Evolutionary conservation across 352 stramenopile genomes (phyloP).

Genomic region (Phytophthora fragariaefolia): DNA sequence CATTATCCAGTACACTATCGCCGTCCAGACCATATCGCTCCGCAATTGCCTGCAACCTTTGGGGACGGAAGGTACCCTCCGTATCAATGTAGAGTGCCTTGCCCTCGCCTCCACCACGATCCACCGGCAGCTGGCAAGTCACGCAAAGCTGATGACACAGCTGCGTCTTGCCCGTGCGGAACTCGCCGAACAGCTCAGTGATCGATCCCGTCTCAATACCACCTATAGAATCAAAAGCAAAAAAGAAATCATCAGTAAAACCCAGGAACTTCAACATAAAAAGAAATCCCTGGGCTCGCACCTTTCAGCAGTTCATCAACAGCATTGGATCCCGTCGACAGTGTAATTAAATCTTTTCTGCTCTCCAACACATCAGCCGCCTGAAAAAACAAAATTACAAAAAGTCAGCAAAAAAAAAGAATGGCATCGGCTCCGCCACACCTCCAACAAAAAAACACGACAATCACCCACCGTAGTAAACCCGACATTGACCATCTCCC

Average conservation of each 20-base stretch:
- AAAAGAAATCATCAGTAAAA: neutral
- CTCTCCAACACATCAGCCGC: conserved; percentile 89
- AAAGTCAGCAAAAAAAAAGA: conserved; percentile 17
- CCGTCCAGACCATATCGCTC: conserved; percentile 97
- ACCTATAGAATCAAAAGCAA: conserved; percentile 51
- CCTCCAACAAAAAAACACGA: neutral
- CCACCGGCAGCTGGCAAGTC: conserved; percentile 97
- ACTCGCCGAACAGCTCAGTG: conserved; percentile 99
- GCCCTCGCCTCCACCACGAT: conserved; percentile 97
- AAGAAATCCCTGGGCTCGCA: conserved; percentile 12
- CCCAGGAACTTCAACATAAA: neutral
- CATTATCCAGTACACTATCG: conserved; percentile 98
- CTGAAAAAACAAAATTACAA: conserved; percentile 38
- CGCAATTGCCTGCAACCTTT: conserved; percentile 97
- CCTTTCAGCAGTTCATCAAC: conserved; percentile 91
- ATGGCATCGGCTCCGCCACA: conserved; percentile 5
- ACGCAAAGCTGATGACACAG: conserved; percentile 99
- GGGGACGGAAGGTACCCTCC: conserved; percentile 98
- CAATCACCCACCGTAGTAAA: conserved; percentile 98
- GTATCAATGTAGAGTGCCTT: conserved; percentile 99
- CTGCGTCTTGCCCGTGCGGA: conserved; percentile 99
- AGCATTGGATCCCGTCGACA: conserved; percentile 94
- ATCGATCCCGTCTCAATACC: conserved; percentile 98
- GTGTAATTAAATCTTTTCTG: conserved; percentile 93
- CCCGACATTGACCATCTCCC: conserved; percentile 98